Percentiles rank a stretch among this genome's conserved stretches.
Evolutionary conservation across 371 early-diverging fungal genomes (phyloP).

Genomic region (Gilbertella persicaria): DNA sequence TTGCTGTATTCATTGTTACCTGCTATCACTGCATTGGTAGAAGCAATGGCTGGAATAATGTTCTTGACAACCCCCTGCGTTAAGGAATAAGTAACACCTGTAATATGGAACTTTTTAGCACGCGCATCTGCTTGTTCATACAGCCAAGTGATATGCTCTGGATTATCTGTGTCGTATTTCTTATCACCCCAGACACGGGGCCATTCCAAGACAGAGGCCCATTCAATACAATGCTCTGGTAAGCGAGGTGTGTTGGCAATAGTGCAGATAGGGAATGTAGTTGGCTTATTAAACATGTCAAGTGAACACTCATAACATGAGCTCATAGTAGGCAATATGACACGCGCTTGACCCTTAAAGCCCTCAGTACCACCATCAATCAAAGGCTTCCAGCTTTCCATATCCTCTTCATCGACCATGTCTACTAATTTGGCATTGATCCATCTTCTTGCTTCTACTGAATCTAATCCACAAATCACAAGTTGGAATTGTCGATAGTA

Average conservation of each 20-base stretch:
- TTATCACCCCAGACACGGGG: conserved; percentile 75
- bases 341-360: conserved; percentile 92
- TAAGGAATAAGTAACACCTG: conserved; percentile 89
- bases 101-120: conserved; percentile 80
- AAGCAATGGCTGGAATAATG: conserved; percentile 99
- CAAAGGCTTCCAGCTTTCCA: conserved; percentile 76
- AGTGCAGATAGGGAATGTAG: conserved; percentile 98
- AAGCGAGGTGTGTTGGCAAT: conserved; percentile 94
- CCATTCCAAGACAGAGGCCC: conserved; percentile 96
- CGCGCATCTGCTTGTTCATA: conserved; percentile 74
- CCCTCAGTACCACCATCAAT: conserved; percentile 98
- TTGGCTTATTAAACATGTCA: conserved; percentile 78
- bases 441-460: conserved; percentile 96
- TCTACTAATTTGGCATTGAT: conserved; percentile 87
- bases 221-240: conserved; percentile 99
- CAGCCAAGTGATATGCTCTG: conserved; percentile 90
- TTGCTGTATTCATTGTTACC: conserved; percentile 51
- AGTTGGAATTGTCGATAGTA: conserved; percentile 88
- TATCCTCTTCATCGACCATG: conserved; percentile 72
- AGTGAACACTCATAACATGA: conserved; percentile 88
- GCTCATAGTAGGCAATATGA: conserved; percentile 81
- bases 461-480: conserved; percentile 93
- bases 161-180: conserved; percentile 91
- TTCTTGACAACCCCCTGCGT: conserved; percentile 96
- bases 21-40: conserved; percentile 98